These are phyloP conservation scores for Cyclocybe aegerita DNA, from an alignment of 768 basidiomycete genomes.

Conservation along the genomic window DNA sequence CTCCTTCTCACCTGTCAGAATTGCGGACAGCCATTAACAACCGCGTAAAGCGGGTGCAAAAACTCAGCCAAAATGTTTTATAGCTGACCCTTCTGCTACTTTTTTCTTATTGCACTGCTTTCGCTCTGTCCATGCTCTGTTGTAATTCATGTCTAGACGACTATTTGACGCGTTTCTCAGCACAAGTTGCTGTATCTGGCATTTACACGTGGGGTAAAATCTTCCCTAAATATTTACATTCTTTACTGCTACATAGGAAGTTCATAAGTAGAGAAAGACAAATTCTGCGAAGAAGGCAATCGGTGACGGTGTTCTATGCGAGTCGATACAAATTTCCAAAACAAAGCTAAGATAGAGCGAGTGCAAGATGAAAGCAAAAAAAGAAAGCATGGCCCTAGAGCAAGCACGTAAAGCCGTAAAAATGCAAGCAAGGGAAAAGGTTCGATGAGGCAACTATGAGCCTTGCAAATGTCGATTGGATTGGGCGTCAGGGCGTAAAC, in stretches of 20 bases:
- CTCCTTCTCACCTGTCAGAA: slow-evolving; percentile 48
- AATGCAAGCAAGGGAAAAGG: slow-evolving; percentile 16
- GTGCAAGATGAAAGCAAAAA: slow-evolving; percentile 20
- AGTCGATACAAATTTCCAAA: slow-evolving; percentile 16
- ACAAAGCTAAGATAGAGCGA: slow-evolving; percentile 17
- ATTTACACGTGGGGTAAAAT: slow-evolving; percentile 37
- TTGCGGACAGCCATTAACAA: slow-evolving; percentile 61
- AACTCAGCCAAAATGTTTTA: slow-evolving; percentile 42
- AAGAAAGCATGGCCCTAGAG: slow-evolving; percentile 3
- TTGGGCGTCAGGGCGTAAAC: slow-evolving; percentile 48
- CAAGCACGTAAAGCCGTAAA: slow-evolving; percentile 6
- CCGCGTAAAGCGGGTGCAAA: slow-evolving; percentile 69
- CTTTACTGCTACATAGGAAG: slow-evolving; percentile 32
- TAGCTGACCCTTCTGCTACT: neutral
- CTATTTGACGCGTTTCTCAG: neutral
- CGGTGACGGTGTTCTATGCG: slow-evolving; percentile 3
- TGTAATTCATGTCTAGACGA: neutral
- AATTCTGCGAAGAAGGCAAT: neutral
- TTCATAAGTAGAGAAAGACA: neutral
- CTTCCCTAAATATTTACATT: slow-evolving; percentile 35
- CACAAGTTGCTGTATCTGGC: slow-evolving; percentile 27
- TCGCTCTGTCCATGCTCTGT: neutral
- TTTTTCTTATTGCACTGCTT: neutral
- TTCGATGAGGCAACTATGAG: slow-evolving; percentile 24
- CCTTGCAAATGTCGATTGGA: slow-evolving; percentile 33